These are phyloP conservation scores for Elaphomyces granulatus DNA, from an alignment of 495 filamentous ascomycete species.

Conservation along the genomic window DNA sequence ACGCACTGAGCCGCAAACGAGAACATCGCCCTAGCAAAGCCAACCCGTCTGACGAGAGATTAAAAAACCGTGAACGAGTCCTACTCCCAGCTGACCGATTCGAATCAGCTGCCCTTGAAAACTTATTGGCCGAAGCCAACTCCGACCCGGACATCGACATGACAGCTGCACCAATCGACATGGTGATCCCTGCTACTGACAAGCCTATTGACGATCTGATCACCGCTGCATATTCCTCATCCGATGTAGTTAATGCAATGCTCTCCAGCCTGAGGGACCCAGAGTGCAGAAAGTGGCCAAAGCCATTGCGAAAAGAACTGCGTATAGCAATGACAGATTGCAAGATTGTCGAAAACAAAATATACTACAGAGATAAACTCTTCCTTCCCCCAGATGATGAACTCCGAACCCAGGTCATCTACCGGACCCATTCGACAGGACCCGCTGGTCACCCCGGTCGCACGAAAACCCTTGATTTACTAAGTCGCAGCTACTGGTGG, in stretches of 20 bases:
- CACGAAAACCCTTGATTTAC: neutral
- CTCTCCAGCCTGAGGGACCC: neutral
- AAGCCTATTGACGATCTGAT: neutral
- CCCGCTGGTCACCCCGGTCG: conserved; percentile 1
- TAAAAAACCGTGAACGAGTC: neutral
- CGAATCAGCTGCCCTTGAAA: neutral
- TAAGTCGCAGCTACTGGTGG: conserved; percentile 1
- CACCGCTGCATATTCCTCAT: neutral
- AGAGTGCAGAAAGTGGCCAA: neutral
- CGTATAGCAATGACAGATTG: neutral
- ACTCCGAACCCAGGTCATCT: conserved; percentile 1
- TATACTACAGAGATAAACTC: neutral
- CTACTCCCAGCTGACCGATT: neutral
- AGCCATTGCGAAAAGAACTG: neutral
- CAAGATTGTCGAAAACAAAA: neutral
- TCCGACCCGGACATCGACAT: neutral
- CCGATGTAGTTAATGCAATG: neutral
- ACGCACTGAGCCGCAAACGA: neutral
- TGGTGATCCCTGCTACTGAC: neutral
- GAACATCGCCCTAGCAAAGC: neutral
- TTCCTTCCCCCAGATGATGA: neutral
- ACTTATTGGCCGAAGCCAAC: neutral
- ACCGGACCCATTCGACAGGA: neutral
- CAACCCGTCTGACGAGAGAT: neutral
- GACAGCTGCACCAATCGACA: neutral